phyloP scores from a whole-genome alignment of 768 basidiomycete species.

The Auricularia sp. region DNA sequence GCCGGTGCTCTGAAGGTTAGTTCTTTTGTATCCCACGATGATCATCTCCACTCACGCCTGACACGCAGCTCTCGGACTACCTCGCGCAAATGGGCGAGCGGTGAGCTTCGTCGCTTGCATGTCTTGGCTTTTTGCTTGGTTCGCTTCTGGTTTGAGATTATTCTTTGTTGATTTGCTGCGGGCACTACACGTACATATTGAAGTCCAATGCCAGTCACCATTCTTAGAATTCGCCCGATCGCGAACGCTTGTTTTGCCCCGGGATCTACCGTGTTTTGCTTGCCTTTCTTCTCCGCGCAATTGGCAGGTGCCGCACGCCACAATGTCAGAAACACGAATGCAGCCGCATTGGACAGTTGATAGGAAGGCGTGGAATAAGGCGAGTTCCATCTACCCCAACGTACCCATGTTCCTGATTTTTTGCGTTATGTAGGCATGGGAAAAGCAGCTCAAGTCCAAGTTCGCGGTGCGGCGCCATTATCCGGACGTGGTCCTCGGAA shows the following conservation, averaged over 20 bases:
- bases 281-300: no score
- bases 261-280: no score
- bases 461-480: not conserved
- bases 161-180: no score
- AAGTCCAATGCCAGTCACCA: no score
- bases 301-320: no score
- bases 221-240: no score
- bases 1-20: constrained; percentile 73
- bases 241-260: no score
- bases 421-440: not conserved
- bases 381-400: not conserved
- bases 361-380: not conserved
- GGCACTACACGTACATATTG: no score
- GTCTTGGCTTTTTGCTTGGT: not conserved
- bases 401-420: no score
- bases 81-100: constrained; percentile 53
- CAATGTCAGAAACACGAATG: not conserved
- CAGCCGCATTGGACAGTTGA: not conserved
- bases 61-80: constrained; percentile 28
- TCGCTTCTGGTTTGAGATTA: not conserved
- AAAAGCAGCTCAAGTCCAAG: not conserved
- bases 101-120: not conserved
- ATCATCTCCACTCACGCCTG: constrained; percentile 13
- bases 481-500: not conserved
- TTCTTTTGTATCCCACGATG: not conserved